These are phyloP conservation scores for Pichia nanzhaoensis DNA, from an alignment of 805 yeast species.

Conservation along the genomic window DNA sequence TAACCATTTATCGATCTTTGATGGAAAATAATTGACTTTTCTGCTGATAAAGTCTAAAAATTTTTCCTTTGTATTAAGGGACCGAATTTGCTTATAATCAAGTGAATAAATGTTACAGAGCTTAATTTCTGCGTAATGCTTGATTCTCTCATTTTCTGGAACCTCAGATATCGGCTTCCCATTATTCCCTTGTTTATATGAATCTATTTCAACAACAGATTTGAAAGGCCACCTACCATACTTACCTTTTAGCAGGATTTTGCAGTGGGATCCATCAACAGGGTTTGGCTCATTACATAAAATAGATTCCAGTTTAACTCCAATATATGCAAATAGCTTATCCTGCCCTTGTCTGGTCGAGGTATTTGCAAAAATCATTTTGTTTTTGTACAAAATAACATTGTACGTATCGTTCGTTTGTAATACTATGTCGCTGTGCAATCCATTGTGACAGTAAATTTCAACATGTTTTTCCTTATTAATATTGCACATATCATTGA, in stretches of 20 bases:
- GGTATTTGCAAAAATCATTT: conserved; percentile 11
- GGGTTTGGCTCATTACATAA: conserved; percentile 5
- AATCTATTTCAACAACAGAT: conserved; percentile 15
- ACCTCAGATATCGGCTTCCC: not conserved
- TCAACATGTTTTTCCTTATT: not conserved
- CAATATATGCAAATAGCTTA: conserved; percentile 12
- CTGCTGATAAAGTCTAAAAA: conserved; percentile 5
- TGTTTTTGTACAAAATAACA: conserved; percentile 9
- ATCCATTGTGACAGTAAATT: conserved; percentile 14
- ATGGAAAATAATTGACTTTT: not conserved
- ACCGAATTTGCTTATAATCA: not conserved
- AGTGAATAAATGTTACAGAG: not conserved
- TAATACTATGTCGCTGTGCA: conserved; percentile 9
- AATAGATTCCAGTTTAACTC: conserved; percentile 15
- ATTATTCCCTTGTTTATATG: not conserved
- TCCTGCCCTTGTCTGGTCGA: conserved; percentile 9
- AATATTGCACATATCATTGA: not conserved
- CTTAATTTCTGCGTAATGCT: conserved; percentile 14
- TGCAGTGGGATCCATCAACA: conserved; percentile 12
- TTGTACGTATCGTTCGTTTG: conserved; percentile 7
- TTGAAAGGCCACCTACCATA: conserved; percentile 11
- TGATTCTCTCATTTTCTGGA: conserved; percentile 1
- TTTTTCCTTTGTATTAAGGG: not conserved
- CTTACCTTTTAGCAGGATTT: conserved; percentile 7
- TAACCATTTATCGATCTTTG: conserved; percentile 10